Conservation (phyloP, 2,329 filamentous ascomycete genomes). For the Chrysoporthe cubensis region DNA sequence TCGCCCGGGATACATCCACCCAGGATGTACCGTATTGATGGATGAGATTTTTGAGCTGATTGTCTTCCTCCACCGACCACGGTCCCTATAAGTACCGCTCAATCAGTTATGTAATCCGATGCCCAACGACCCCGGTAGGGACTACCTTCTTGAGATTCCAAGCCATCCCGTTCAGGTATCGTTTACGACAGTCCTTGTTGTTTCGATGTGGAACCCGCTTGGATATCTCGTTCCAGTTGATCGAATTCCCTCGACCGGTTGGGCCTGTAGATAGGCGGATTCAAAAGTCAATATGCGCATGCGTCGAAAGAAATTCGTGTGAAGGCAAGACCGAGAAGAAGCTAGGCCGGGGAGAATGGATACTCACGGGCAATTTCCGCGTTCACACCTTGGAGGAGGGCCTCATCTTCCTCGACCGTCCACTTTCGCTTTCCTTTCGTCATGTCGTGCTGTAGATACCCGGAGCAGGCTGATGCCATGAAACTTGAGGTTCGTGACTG, state of each 20-base stretch:
- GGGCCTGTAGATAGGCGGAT: not conserved
- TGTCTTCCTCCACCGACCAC: conserved; percentile 13
- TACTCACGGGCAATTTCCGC: conserved; percentile 9
- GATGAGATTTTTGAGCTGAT: conserved; percentile 8
- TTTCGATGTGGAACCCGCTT: conserved; percentile 6
- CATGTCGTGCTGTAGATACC: not conserved
- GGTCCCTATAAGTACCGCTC: not conserved
- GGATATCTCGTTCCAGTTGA: conserved; percentile 14
- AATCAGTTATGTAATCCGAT: not conserved
- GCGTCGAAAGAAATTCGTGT: not conserved
- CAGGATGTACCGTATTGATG: conserved; percentile 5
- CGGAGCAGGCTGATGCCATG: not conserved
- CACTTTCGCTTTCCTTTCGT: conserved; percentile 11
- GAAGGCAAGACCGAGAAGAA: not conserved
- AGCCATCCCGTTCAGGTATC: conserved; percentile 11
- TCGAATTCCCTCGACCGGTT: conserved; percentile 6
- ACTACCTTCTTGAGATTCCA: conserved; percentile 15
- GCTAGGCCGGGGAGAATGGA: not conserved
- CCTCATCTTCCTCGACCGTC: conserved; percentile 9
- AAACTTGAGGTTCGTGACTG: not conserved
- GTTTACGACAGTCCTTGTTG: conserved; percentile 13
- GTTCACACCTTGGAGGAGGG: conserved; percentile 9
- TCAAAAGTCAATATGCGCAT: not conserved
- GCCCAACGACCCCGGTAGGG: not conserved
- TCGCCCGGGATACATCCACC: conserved; percentile 2